Evolutionary conservation across 2,329 filamentous ascomycete species (phyloP), one percentile per base, ranked within the genome.

Genomic region (Colletotrichum godetiae): DNA sequence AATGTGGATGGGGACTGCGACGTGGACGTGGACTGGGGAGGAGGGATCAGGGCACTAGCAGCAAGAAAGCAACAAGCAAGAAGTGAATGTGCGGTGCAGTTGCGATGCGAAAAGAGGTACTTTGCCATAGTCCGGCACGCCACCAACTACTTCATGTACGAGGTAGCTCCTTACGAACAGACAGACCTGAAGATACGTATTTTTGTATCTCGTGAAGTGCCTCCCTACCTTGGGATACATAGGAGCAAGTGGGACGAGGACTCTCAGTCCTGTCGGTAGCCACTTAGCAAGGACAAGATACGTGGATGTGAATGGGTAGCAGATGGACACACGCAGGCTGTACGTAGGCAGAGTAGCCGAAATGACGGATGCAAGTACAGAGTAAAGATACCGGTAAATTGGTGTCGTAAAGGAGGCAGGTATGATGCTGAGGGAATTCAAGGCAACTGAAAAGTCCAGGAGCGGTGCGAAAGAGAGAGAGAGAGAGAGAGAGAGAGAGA

Each of bases 71-170:
- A 49, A 22, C 33, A 35, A 64, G 52, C 52, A 27, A 42, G 42
- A 66, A 37, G 66, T 56, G 57, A 61, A 24, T 53, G 29, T 60
- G 61, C 53, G 27, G 37, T 57, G 63, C 58, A 31, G 63, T 46
- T 29, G 70, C 42, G 58, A 69, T 73, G 55, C 49, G 61, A 58
- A 60, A 73, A 56, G 53, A 55, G 42, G 66, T 73, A 64, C 66
- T 65, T 65, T 70, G 70, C 70, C 60, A 73, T 70, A 46, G 46
- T 55, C 66, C 33, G 42, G 60, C 27, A 46, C 70, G 67, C 66
- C 66, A 65, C 55, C 46, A 22, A 46, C n/a, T 70, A 64, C 70
- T 70, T 70, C 52, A 35, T 22, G 53, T 68, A 64, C 70, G 56
- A 56, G 70, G 70, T 10, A 27, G 27, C 22, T 56, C 70, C 66